These are phyloP conservation scores for Angomonas desouzai DNA, from an alignment of 208 protist species.

Conservation along the genomic window DNA sequence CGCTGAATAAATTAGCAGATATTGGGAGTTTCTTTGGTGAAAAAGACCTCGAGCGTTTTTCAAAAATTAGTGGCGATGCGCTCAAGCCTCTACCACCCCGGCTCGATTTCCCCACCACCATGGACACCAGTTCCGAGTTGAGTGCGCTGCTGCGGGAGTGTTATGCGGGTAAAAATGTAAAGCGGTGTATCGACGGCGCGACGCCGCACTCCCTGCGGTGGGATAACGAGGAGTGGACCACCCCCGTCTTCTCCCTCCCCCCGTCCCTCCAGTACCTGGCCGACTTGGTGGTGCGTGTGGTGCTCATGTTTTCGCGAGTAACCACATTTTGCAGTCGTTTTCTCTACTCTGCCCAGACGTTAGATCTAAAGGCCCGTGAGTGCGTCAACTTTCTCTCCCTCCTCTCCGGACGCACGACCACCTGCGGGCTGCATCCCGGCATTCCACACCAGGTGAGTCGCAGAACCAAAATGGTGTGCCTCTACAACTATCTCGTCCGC, in stretches of 20 bases:
- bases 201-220: neutral
- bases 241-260: neutral
- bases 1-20: constrained; percentile 21
- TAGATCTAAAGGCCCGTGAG: constrained; percentile 56
- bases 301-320: constrained; percentile 23
- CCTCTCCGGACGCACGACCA: constrained; percentile 32
- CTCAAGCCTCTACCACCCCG: constrained; percentile 46
- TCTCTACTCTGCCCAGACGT: constrained; percentile 28
- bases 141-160: constrained; percentile 45
- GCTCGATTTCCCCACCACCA: constrained; percentile 69
- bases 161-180: constrained; percentile 35
- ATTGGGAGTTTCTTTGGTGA: constrained; percentile 22
- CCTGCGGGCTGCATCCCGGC: constrained; percentile 77
- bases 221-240: constrained; percentile 15
- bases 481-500: constrained; percentile 49
- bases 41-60: neutral
- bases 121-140: constrained; percentile 48
- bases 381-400: constrained; percentile 60
- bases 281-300: constrained; percentile 22
- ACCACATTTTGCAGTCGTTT: constrained; percentile 25
- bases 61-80: neutral
- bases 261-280: neutral
- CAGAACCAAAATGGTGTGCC: constrained; percentile 44
- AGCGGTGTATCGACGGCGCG: constrained; percentile 34
- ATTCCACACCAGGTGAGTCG: constrained; percentile 49